Evolutionary conservation across 2,329 filamentous ascomycete species (phyloP), one percentile per base, ranked within the genome.

Genomic region (Talaromyces funiculosus): DNA sequence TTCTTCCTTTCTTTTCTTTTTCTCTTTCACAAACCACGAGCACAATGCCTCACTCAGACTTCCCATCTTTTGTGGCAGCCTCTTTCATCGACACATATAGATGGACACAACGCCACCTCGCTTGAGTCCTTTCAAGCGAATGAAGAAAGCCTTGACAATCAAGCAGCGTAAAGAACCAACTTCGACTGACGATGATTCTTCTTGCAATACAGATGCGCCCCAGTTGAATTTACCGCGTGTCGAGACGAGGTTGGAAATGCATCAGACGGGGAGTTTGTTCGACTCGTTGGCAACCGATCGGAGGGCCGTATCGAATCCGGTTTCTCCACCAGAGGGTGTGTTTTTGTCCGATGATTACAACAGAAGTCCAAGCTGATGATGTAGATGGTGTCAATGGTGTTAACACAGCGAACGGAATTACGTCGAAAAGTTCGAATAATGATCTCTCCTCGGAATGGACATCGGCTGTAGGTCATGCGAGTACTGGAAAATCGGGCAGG

Each of bases 401-500:
- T 64, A 64, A 37, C 61, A 43, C 33, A 31, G 49, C 42, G 59
- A 62, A 58, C 57, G 68, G 37, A 59, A 68, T n/a, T 4, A 65
- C 70, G 47, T 60, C 69, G 22, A 72, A 72, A 33, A 60, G 65
- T 35, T 66, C 67, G 14, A 70, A 71, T 64, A 67, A 65, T 59
- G 73, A 75, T 51, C 56, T 66, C 18, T 60, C 69, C 24, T 56
- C 70, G n/a, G 75, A 78, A 69, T 81, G 79, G 79, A 81, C 77
- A 10, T 76, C 78, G 1, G 79, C 79, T 2, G 77, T 81, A 29
- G 79, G 79, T 12, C 78, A 80, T 62, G 79, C 79, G 37, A 75
- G 77, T 24, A 78, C 76, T 7, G 79, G 79, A 40, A 81, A 81
- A 67, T 81, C 79, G 2, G 78, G 79, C 29, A 75, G 79, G 37